Conservation (phyloP, 2,329 filamentous ascomycete genomes). For the Nannizziopsis barbatae region DNA sequence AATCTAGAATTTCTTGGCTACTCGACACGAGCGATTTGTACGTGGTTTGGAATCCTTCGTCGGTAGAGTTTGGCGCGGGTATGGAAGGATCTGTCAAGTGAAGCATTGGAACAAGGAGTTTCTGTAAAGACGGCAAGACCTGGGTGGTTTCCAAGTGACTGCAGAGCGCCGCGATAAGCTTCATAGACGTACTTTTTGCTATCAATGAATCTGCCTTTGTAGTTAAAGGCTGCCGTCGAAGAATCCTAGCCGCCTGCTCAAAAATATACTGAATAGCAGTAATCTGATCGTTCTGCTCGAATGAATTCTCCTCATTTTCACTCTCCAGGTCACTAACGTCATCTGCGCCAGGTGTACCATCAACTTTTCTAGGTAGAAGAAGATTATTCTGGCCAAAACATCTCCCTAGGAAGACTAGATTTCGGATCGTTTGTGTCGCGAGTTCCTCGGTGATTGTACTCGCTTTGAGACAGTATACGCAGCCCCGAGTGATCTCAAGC, state of each 20-base stretch:
- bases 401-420: slow-evolving; percentile 69
- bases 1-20: slow-evolving; percentile 65
- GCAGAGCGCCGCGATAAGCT: slow-evolving; percentile 60
- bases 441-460: slow-evolving; percentile 59
- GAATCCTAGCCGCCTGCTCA: slow-evolving; percentile 62
- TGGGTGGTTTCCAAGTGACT: slow-evolving; percentile 48
- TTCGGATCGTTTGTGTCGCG: slow-evolving; percentile 67
- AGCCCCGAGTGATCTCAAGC: slow-evolving; percentile 45
- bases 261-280: slow-evolving; percentile 63
- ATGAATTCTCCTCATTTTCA: slow-evolving; percentile 36
- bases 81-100: slow-evolving; percentile 75
- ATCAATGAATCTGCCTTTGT: slow-evolving; percentile 52
- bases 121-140: slow-evolving; percentile 52
- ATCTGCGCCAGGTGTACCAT: slow-evolving; percentile 33
- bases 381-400: slow-evolving; percentile 49
- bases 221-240: slow-evolving; percentile 62
- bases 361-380: slow-evolving; percentile 34
- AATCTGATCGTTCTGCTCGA: slow-evolving; percentile 36
- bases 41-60: slow-evolving; percentile 55
- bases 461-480: slow-evolving; percentile 50
- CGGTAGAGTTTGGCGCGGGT: slow-evolving; percentile 57
- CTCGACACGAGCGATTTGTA: slow-evolving; percentile 62
- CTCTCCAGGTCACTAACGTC: slow-evolving; percentile 32
- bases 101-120: slow-evolving; percentile 58
- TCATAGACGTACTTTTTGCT: slow-evolving; percentile 64